Conservation (phyloP, 163 green algal species). For the Chlamydomonas reinhardtii region DNA sequence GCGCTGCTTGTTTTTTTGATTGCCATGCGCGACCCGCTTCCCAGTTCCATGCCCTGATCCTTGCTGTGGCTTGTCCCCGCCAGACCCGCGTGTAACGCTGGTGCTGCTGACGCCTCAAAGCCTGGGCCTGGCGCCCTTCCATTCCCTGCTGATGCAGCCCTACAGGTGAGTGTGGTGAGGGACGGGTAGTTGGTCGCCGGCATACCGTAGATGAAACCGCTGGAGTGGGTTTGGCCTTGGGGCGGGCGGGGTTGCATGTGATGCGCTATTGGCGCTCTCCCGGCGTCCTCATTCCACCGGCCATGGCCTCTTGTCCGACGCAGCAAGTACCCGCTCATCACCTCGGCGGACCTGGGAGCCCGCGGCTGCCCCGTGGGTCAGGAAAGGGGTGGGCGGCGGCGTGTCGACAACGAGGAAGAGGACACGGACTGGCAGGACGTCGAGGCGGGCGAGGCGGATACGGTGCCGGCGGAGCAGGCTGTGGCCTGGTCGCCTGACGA, state of each 20-base stretch:
- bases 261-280: too few relatives aligned
- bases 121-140: slow-evolving; percentile 11
- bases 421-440: background rate
- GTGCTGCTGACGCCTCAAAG: background rate
- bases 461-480: background rate
- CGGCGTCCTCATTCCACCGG: too few relatives aligned
- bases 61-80: too few relatives aligned
- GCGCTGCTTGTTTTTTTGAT: too few relatives aligned
- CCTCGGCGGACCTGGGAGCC: background rate
- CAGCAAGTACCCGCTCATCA: slow-evolving; percentile 28
- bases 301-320: background rate
- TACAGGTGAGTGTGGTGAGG: background rate
- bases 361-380: background rate
- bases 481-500: slow-evolving; percentile 9
- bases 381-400: background rate
- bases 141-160: slow-evolving; percentile 9
- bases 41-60: too few relatives aligned
- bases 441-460: background rate
- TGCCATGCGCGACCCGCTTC: too few relatives aligned
- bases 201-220: background rate
- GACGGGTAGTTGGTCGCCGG: too few relatives aligned
- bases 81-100: slow-evolving; percentile 5
- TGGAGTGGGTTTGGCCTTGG: background rate
- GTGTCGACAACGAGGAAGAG: background rate
- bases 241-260: background rate